Base-by-base conservation (phyloP, 2,329 filamentous ascomycete genomes). In the Elsinoe batatas region DNA sequence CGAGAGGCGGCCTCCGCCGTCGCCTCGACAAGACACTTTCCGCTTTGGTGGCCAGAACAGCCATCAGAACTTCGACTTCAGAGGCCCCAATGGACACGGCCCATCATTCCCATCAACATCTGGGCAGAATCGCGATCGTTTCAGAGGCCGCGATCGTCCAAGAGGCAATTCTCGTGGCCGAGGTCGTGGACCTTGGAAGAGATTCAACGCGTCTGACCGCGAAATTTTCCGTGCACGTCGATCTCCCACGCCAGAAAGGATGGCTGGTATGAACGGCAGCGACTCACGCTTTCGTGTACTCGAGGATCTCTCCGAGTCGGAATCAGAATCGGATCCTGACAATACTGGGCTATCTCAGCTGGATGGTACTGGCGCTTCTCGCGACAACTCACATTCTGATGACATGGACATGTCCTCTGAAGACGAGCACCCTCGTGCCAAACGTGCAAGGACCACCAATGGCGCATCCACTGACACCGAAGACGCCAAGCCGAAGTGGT, bases 401-500 rank as follows among this genome's bases (percentile, higher is more conserved):
- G 56, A 58, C 36, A 56, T 57, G 13, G 59, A 61, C 33, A 44
- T 57, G 53, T 59, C 56, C 30, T 62, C 57, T 17, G 60, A 65
- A 17, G 61, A 62, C 3, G 63, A 63, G 10, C 60, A 57, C 10
- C 61, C 64, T 12, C 61, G 62, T 42, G 58, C 57, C 22, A 69
- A 69, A 59, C 65, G 68, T 26, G 58, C 58, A 33, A 68, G 65
- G 53, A 59, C 60, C 11, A 56, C 42, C 57, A 51, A 51, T 10
- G 58, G 56, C 35, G 20, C 37, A 1, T 30, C 30, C 2, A 38
- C 47, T 7, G 30, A 53, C 65, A 66, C 58, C 18, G 56, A 54
- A 17, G 59, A 70, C 42, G 67, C 65, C 5, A 67, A 68, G 4
- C 89, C 90, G 2, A 90, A 87, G 68, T 97, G 91, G 91, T 95